These are phyloP conservation scores for Dacryopinax primogenitus DNA, from an alignment of 768 basidiomycete genomes.

Conservation along the genomic window DNA sequence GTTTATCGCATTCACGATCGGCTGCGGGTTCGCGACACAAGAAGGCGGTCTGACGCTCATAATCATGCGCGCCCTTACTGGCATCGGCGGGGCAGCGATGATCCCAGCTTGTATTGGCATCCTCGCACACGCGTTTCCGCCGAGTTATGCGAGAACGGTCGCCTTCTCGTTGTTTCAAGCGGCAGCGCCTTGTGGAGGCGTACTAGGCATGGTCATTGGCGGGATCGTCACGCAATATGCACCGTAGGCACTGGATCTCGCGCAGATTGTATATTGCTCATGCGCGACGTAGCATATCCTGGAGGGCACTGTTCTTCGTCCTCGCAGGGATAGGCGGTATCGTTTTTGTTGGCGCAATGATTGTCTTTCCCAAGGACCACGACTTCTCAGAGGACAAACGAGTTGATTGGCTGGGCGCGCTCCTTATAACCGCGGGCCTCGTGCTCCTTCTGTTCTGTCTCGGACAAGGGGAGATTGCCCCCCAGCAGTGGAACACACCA, in stretches of 20 bases:
- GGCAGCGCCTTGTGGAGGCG: slow-evolving; percentile 71
- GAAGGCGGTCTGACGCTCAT: slow-evolving; percentile 38
- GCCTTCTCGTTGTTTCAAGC: slow-evolving; percentile 78
- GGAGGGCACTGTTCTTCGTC: slow-evolving; percentile 50
- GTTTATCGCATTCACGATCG: slow-evolving; percentile 47
- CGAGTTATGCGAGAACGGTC: slow-evolving; percentile 49
- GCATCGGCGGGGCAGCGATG: slow-evolving; percentile 60
- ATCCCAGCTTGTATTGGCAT: slow-evolving; percentile 64
- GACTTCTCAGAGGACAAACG: slow-evolving; percentile 23
- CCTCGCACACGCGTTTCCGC: slow-evolving; percentile 64
- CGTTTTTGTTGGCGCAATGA: slow-evolving; percentile 30
- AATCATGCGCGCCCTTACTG: slow-evolving; percentile 64
- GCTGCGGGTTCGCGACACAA: slow-evolving; percentile 51
- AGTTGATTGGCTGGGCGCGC: slow-evolving; percentile 68
- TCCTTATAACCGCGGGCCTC: slow-evolving; percentile 52
- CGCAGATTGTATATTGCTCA: background rate
- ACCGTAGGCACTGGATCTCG: slow-evolving; percentile 21
- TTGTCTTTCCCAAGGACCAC: slow-evolving; percentile 49
- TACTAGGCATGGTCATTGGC: slow-evolving; percentile 54
- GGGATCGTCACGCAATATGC: slow-evolving; percentile 54
- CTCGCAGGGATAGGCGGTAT: slow-evolving; percentile 19
- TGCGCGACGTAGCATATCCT: slow-evolving; percentile 26
- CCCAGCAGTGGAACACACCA: slow-evolving; percentile 46
- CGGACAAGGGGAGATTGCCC: slow-evolving; percentile 47
- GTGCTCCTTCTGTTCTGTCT: slow-evolving; percentile 62